Evolutionary conservation across 2,329 filamentous ascomycete species (phyloP).

Genomic region (Verticillium klebahnii): DNA sequence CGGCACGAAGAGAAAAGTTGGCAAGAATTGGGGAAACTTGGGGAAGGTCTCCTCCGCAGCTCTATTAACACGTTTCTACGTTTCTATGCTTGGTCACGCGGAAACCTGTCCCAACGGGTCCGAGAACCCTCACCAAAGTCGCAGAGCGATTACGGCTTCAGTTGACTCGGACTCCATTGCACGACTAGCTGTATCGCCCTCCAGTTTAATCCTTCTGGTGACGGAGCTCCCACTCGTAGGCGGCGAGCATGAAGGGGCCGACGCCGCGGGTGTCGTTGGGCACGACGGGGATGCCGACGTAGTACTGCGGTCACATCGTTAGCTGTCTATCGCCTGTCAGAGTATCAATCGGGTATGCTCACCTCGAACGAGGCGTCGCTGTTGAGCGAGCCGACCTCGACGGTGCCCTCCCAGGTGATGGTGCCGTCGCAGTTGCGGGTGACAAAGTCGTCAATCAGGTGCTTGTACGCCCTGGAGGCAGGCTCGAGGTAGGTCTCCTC

Average conservation of each 20-base stretch:
- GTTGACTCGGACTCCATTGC: not conserved
- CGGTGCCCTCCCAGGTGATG: conserved; percentile 45
- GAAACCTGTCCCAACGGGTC: not conserved
- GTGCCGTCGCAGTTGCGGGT: conserved; percentile 41
- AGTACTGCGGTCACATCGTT: conserved; percentile 1
- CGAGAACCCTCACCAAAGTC: not conserved
- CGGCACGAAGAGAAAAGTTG: not conserved
- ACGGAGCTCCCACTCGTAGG: conserved; percentile 11
- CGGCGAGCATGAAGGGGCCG: conserved; percentile 8
- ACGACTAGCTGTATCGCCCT: not conserved
- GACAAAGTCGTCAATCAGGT: conserved; percentile 38
- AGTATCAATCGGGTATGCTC: conserved; percentile 8
- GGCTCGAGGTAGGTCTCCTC: conserved; percentile 15
- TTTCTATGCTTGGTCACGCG: not conserved
- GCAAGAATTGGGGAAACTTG: not conserved
- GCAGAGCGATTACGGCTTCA: not conserved
- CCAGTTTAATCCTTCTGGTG: conserved; percentile 3
- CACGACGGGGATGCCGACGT: conserved; percentile 6
- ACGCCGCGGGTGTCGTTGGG: conserved; percentile 10
- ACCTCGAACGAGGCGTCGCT: conserved; percentile 46
- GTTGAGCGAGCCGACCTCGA: conserved; percentile 45
- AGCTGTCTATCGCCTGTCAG: not conserved
- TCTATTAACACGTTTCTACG: not conserved
- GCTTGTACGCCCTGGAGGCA: conserved; percentile 22
- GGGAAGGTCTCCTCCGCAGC: not conserved